Conservation (phyloP, 2,329 filamentous ascomycete species). For the Claviceps spartinae region DNA sequence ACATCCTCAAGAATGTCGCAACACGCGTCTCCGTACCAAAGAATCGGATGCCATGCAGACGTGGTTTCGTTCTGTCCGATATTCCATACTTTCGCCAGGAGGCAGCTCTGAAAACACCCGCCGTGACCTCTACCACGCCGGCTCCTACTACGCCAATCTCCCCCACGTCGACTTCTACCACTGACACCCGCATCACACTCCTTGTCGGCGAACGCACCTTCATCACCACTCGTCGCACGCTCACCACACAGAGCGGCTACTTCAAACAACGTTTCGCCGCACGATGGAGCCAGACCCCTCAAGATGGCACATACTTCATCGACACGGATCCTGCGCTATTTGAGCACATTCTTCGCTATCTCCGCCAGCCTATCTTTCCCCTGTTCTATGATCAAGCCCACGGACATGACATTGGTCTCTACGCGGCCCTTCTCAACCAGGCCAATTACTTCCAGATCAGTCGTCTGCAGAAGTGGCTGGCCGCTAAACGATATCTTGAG, state of each 20-base stretch:
- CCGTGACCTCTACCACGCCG: too few relatives aligned
- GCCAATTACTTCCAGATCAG: background rate
- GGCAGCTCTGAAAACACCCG: too few relatives aligned
- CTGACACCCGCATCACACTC: background rate
- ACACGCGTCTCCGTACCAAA: too few relatives aligned
- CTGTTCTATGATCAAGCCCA: conserved; percentile 16
- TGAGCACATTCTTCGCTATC: conserved; percentile 20
- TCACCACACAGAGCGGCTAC: background rate
- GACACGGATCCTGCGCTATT: conserved; percentile 24
- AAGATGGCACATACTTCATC: conserved; percentile 21
- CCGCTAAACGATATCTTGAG: background rate
- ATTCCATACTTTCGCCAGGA: too few relatives aligned
- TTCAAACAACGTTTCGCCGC: background rate
- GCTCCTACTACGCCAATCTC: too few relatives aligned
- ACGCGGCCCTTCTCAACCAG: background rate
- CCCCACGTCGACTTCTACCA: too few relatives aligned
- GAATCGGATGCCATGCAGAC: too few relatives aligned
- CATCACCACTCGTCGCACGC: background rate
- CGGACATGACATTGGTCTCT: background rate
- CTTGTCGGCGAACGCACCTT: background rate
- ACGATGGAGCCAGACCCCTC: background rate
- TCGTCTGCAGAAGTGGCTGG: background rate
- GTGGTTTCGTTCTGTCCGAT: too few relatives aligned
- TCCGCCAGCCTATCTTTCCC: conserved; percentile 20
- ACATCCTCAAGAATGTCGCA: too few relatives aligned